A percentile compares a stretch with the other conserved stretches of the same genome.
Conservation (phyloP, 495 filamentous ascomycete genomes). For the Penicillium arizonense region DNA sequence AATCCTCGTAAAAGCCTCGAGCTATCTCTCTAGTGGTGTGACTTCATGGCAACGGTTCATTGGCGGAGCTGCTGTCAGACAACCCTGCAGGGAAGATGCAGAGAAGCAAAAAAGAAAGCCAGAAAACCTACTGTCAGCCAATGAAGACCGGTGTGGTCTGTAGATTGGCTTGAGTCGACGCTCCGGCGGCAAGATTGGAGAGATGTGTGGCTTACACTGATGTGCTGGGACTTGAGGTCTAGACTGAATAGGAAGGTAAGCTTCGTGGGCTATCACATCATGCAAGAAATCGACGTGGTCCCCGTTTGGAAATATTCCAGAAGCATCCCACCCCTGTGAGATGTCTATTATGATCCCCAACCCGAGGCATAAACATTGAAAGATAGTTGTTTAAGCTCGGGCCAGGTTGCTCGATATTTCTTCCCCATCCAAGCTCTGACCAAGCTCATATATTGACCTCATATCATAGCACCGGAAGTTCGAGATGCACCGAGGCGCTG, state of each 20-base stretch:
- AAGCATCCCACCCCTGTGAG: too few relatives aligned
- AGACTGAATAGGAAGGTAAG: too few relatives aligned
- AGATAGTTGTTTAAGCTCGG: too few relatives aligned
- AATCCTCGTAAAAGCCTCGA: not conserved
- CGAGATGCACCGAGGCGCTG: not conserved
- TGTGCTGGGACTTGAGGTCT: not conserved
- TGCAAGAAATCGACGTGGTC: too few relatives aligned
- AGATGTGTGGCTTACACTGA: not conserved
- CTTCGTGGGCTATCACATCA: too few relatives aligned
- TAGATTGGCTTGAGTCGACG: not conserved
- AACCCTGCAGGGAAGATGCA: slow-evolving; percentile 6
- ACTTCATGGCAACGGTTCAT: not conserved
- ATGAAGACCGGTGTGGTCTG: not conserved
- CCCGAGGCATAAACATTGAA: too few relatives aligned
- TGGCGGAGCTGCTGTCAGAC: not conserved
- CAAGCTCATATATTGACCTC: too few relatives aligned
- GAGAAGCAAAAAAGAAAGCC: slow-evolving; percentile 3
- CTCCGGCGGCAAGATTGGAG: not conserved
- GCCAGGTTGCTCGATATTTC: too few relatives aligned
- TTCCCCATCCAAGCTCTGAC: too few relatives aligned
- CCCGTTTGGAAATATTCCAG: too few relatives aligned
- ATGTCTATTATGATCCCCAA: too few relatives aligned
- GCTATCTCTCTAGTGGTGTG: not conserved
- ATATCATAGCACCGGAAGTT: not conserved
- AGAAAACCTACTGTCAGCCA: not conserved